Base-by-base conservation (phyloP, 2,329 filamentous ascomycete species). In the Nemania abortiva region DNA sequence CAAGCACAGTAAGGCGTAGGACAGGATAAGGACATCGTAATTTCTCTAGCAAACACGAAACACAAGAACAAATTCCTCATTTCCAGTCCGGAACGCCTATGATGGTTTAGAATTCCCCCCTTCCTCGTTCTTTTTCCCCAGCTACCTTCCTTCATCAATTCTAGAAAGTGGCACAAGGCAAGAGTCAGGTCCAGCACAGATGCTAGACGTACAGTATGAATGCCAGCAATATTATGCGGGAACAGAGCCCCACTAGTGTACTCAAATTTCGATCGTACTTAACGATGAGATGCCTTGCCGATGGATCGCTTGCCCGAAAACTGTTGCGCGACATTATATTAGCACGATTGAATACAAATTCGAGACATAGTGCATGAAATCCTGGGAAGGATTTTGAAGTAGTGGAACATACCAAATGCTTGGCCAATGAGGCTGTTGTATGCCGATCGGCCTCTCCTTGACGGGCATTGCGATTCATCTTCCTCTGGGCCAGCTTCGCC, bases 371-470 rank as follows among this genome's bases (percentile, higher is more conserved):
- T 15, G 11, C 57, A 56, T 39, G n/a, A 63, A 63, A 37, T 13
- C 63, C 2, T 39, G 39, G 66, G 53, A 54, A 67, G 57, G 31
- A 59, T 65, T 49, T 52, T 6, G n/a, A 49, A n/a, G 20, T 18
- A 31, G 53, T 59, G 45, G 15, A 52, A 72, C 74, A 81, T 87
- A 97, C 91, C 88, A 99, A 86, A 84, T 98, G 96, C 85, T 97
- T 99, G 71, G 91, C 89, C 82, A 97, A 83, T 62, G 92, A 88
- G 45, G 92, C 92, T 65, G 91, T 91, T 70, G 90, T 90, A 84
- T 98, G 95, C 80, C 97, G 90, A 87, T 99, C 96, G 70, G 92
- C 95, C 85, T 99, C 96, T 86, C 96, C 96, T 87, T 97, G 93
- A 81, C 95, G 91, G 53, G 96, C 96, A 92, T 97, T 96, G 73